phyloP scores from a whole-genome alignment of 192 early-diverging fungal species.

The Entomortierella parvispora region DNA sequence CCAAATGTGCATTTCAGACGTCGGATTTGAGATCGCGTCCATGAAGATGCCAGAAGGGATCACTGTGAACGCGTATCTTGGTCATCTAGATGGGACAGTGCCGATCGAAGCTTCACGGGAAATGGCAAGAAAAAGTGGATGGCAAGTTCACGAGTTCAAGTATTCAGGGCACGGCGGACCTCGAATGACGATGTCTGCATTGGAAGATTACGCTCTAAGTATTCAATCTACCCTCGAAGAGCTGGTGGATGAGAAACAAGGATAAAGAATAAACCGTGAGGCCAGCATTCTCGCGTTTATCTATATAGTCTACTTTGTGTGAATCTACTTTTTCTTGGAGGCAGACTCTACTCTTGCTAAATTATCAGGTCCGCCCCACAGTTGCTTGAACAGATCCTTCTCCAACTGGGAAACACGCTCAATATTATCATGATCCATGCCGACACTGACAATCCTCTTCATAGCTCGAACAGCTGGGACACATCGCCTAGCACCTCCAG shows the following conservation, averaged over 20 bases:
- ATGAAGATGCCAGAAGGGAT: conserved; percentile 12
- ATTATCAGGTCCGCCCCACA: conserved; percentile 47
- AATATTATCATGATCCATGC: conserved; percentile 34
- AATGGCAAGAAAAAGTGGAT: conserved; percentile 29
- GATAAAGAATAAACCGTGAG: no score
- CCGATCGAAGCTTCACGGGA: conserved; percentile 39
- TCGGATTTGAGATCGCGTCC: conserved; percentile 29
- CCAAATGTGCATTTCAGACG: conserved; percentile 46
- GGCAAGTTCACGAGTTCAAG: conserved; percentile 42
- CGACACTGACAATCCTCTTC: conserved; percentile 56
- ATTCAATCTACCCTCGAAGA: conserved; percentile 10
- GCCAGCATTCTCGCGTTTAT: no score
- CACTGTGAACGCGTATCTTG: conserved; percentile 33
- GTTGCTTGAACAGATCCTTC: conserved; percentile 38
- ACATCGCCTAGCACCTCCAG: conserved; percentile 40
- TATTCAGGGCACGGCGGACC: conserved; percentile 46
- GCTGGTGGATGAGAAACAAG: conserved; percentile 7
- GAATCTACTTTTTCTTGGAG: conserved; percentile 21
- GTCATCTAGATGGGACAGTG: conserved; percentile 30
- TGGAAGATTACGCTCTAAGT: conserved; percentile 39
- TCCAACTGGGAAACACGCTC: conserved; percentile 40
- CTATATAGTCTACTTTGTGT: neutral
- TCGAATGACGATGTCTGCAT: conserved; percentile 39
- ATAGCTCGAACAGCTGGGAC: conserved; percentile 60
- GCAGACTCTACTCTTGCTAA: conserved; percentile 36